A percentile compares a stretch with the other conserved stretches of the same genome.
Conservation (phyloP, 306 rosid genomes). For the Alnus rubra region DNA sequence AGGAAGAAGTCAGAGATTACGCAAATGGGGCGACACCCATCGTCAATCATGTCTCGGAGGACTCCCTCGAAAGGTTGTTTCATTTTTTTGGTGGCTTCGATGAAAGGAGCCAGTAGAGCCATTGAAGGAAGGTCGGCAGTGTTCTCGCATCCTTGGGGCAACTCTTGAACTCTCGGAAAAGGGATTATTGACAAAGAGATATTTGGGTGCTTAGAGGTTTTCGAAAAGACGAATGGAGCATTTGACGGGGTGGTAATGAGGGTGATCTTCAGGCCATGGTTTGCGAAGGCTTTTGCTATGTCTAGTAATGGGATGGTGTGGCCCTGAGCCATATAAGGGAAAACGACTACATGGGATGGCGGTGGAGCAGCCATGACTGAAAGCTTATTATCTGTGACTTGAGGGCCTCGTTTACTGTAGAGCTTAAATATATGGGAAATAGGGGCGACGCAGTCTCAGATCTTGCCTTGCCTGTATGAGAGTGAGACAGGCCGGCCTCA, state of each 20-base stretch:
- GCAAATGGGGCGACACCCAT: constrained; percentile 15
- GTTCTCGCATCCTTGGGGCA: constrained; percentile 34
- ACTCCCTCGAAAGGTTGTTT: constrained; percentile 13
- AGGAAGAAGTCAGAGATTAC: constrained; percentile 37
- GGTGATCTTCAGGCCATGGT: constrained; percentile 21
- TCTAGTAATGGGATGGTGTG: constrained; percentile 37
- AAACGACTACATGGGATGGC: constrained; percentile 23
- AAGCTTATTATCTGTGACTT: neutral
- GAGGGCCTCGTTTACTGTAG: too few species aligned
- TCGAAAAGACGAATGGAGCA: constrained; percentile 12
- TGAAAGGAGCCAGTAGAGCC: constrained; percentile 2
- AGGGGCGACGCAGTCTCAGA: too few species aligned
- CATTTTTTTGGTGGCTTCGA: constrained; percentile 22
- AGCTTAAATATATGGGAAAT: too few species aligned
- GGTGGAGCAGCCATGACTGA: neutral
- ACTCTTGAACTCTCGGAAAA: constrained; percentile 19
- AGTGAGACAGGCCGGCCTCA: too few species aligned
- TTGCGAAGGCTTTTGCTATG: constrained; percentile 24
- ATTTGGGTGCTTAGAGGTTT: neutral
- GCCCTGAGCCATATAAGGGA: constrained; percentile 40
- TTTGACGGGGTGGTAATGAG: constrained; percentile 33
- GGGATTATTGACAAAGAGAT: constrained; percentile 20
- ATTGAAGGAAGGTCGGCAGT: constrained; percentile 29
- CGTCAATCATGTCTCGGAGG: constrained; percentile 16
- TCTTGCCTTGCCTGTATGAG: too few species aligned